phyloP scores from a whole-genome alignment of 1,284 basidiomycete species.

The Cerioporus squamosus region DNA sequence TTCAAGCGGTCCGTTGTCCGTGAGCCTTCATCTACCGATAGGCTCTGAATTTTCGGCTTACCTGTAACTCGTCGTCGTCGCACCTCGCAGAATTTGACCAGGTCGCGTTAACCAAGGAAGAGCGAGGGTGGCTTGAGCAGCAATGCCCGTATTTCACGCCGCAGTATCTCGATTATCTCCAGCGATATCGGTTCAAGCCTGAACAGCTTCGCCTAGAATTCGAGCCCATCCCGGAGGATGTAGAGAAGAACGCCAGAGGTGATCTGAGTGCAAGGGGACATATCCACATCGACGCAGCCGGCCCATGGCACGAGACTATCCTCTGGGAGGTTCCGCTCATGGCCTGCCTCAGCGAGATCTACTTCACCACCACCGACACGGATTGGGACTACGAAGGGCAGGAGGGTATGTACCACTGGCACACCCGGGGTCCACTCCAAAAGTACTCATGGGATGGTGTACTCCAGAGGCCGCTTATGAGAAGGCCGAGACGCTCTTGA shows the following conservation, averaged over 20 bases:
- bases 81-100: constrained; percentile 74
- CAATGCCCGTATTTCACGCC: constrained; percentile 80
- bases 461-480: constrained; percentile 57
- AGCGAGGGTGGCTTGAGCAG: constrained; percentile 70
- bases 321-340: constrained; percentile 97
- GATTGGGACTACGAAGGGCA: constrained; percentile 89
- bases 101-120: constrained; percentile 64
- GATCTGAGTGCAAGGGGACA: constrained; percentile 48
- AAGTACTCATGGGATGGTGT: not conserved
- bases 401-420: constrained; percentile 57
- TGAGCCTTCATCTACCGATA: constrained; percentile 41
- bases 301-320: constrained; percentile 90
- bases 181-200: constrained; percentile 77
- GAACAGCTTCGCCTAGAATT: constrained; percentile 80
- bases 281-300: constrained; percentile 76
- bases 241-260: constrained; percentile 36
- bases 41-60: not conserved
- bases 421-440: not conserved
- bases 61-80: not conserved
- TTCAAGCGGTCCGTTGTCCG: constrained; percentile 71
- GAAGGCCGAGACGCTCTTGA: constrained; percentile 76
- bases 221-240: constrained; percentile 53
- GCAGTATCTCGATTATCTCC: constrained; percentile 82
- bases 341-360: constrained; percentile 84
- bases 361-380: constrained; percentile 71